Conservation (phyloP, 2,329 filamentous ascomycete genomes). For the Colletotrichum plurivorum region DNA sequence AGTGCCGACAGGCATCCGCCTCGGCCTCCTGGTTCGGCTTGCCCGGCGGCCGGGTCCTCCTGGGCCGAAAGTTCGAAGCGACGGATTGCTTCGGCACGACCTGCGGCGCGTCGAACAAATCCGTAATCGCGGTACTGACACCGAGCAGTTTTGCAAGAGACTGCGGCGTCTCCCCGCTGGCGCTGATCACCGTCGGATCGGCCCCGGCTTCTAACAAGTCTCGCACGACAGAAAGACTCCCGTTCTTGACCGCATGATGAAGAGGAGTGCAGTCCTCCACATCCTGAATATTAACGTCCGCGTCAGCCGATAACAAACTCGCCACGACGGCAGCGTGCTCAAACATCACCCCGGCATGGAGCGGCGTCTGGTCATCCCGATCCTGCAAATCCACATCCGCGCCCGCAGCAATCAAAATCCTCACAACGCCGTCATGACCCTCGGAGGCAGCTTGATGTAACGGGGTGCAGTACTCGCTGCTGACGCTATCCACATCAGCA, state of each 20-base stretch:
- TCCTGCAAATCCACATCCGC: slow-evolving; percentile 42
- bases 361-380: slow-evolving; percentile 40
- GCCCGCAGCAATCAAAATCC: slow-evolving; percentile 39
- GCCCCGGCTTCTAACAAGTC: slow-evolving; percentile 41
- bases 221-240: slow-evolving; percentile 35
- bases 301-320: slow-evolving; percentile 34
- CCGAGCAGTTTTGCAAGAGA: slow-evolving; percentile 34
- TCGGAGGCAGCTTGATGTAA: slow-evolving; percentile 42
- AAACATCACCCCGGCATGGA: slow-evolving; percentile 41
- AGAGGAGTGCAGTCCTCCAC: slow-evolving; percentile 42
- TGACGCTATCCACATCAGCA: slow-evolving; percentile 40
- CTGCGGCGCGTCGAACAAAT: slow-evolving; percentile 37
- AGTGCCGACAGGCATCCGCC: slow-evolving; percentile 38
- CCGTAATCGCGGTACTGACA: slow-evolving; percentile 31
- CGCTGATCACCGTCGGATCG: slow-evolving; percentile 38
- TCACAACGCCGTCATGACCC: slow-evolving; percentile 39
- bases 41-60: slow-evolving; percentile 24
- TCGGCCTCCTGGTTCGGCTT: slow-evolving; percentile 38
- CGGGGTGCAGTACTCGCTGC: slow-evolving; percentile 40
- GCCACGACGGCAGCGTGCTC: slow-evolving; percentile 42
- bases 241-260: slow-evolving; percentile 42
- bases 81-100: slow-evolving; percentile 33
- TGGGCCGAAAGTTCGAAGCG: slow-evolving; percentile 23
- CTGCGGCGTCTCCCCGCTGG: slow-evolving; percentile 41
- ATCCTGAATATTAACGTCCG: slow-evolving; percentile 36